Base-by-base conservation (phyloP, 352 stramenopile species). In the Phytophthora capsici region DNA sequence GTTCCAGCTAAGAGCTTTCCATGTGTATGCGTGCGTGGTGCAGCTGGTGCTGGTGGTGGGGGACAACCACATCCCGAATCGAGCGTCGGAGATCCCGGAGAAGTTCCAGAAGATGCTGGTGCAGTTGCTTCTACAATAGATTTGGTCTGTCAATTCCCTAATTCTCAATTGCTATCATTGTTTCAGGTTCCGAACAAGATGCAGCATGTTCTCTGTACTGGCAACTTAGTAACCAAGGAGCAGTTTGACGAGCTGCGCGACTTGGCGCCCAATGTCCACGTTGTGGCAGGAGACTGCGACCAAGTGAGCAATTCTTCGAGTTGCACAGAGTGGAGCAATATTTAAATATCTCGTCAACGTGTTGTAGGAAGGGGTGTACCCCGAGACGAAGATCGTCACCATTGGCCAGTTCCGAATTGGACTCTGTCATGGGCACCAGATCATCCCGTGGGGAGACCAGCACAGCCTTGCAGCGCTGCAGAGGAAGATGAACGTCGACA, bases 121-220 rank as follows among this genome's bases (percentile, higher is more conserved):
- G 55, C 61, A 54, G 28, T 14, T 20, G 19, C 26, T 34, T 16
- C 8, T 17, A n/a, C 17, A 20, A 1, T 36, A 14, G 2, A 22
- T 25, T 3, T 34, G 28, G 9, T 5, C 41, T 48, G n/a, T 48
- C 20, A 12, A n/a, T 17, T 30, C 10, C 20, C 13, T 30, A 12
- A 12, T 22, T 22, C 23, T 34, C 19, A 28, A n/a, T 1, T 32
- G 23, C 4, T 56, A 20, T 4, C 14, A 12, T 37, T 30, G 53
- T 53, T 7, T 49, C 14, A 99, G 49, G 84, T 99, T 10, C 97
- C 97, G 3, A 98, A 98, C 69, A 99, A 99, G 72, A 99, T 99
- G 76, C 95, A 99, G 71, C 97, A 99, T 72, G 92, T 99, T 9
- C 73, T 99, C 50, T 99, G 97, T 75, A 99, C 97, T 14, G 98